phyloP scores from a whole-genome alignment of 768 basidiomycete genomes.

The Rhizopogon vesiculosus region DNA sequence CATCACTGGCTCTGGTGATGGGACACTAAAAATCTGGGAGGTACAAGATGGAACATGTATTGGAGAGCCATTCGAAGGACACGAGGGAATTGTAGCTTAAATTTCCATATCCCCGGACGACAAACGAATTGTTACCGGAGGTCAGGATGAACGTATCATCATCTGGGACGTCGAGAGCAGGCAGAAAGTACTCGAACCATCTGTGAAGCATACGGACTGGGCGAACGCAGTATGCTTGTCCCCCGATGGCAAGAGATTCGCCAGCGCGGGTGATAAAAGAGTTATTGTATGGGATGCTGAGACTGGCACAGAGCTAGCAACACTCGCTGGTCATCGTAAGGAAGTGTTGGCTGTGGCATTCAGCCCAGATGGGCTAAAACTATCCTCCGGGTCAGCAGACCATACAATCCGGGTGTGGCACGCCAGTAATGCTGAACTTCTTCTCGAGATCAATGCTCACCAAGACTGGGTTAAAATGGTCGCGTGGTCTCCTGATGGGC shows the following conservation, averaged over 20 bases:
- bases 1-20: constrained; percentile 1
- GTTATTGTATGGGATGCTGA: background rate
- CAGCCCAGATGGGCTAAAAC: constrained; percentile 63
- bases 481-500: no score
- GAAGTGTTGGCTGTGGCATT: constrained; percentile 47
- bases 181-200: background rate
- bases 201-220: constrained; percentile 1
- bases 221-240: background rate
- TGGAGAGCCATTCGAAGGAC: background rate
- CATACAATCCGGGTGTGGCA: constrained; percentile 74
- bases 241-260: background rate
- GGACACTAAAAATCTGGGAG: background rate
- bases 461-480: no score
- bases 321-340: background rate
- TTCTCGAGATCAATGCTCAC: no score
- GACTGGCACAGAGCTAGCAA: background rate
- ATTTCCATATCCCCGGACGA: constrained; percentile 8
- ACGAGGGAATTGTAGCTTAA: background rate
- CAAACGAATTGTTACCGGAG: background rate
- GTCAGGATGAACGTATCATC: constrained; percentile 59
- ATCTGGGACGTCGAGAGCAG: constrained; percentile 28
- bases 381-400: constrained; percentile 88
- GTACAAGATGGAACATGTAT: background rate
- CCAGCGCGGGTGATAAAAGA: background rate
- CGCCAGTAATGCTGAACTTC: no score